Evolutionary conservation across 2,329 filamentous ascomycete species (phyloP), one percentile per base, ranked within the genome.

Genomic region (Hypoxylon sp.): DNA sequence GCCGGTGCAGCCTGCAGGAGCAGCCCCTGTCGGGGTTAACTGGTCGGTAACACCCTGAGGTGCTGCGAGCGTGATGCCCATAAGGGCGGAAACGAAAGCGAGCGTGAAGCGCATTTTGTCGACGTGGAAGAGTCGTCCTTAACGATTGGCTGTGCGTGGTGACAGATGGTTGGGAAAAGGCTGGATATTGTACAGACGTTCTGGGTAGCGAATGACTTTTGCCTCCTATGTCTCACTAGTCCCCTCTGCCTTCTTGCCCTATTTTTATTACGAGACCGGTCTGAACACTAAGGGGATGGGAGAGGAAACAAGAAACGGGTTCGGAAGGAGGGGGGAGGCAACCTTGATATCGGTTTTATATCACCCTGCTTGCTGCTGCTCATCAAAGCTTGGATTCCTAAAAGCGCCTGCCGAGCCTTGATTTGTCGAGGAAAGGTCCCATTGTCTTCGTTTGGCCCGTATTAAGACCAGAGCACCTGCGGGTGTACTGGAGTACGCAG

Each of bases 1-100:
- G 12, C 78, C 72, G 26, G 78, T 75, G 78, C 86, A 89, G 63
- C 82, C 83, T 6, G 79, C 73, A 6, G 85, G 85, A 3, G 82
- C 75, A 28, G 79, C 62, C 50, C 74, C 77, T 2, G 78, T 75
- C 12, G 86, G 85, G 16, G 82, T 78, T 64, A 85, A 78, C 71
- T 76, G 70, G 14, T 78, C 76, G 30, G 80, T 81, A 60, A 81
- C 78, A 49, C 78, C 80, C 70, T 80, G 77, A 7, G 76, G 75
- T 38, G 76, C 78, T 49, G 78, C 78, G 58, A 76, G 71, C 66
- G 78, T 75, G 64, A 78, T 76, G 68, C 81, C 76, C 71, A 79
- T 71, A 67, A 82, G 68, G 67, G 78, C 69, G 22, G 72, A 69
- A 52, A 63, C 50, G 55, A 75, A 59, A 67, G 69, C 60, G 69